Evolutionary conservation across 768 basidiomycete genomes (phyloP), one percentile per base, ranked within the genome.

Genomic region (Suillus ampliporus): DNA sequence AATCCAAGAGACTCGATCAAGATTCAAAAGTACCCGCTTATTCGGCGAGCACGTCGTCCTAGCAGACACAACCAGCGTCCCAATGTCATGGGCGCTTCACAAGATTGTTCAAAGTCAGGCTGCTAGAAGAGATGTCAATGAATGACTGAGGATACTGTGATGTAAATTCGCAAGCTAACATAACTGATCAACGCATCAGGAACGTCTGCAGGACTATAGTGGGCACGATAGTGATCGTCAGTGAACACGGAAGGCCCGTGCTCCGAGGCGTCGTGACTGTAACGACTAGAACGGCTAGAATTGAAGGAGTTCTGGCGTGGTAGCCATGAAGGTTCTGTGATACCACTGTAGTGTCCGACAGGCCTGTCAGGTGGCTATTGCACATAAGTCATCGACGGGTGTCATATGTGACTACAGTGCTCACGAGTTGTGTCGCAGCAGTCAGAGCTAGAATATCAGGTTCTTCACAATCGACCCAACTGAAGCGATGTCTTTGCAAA

Each of bases 391-490:
- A 56, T 56, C 26, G 37, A 40, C 23, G 54, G 38, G 54, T 40
- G 19, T 40, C 38, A 40, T 13, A 17, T 19, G 23, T 56, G 38
- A 35, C 37, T 56, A 56, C 37, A 23, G 38, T 41, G 37, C 54
- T 56, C 54, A 56, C 54, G 54, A 56, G 54, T 6, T 56, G 54
- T 28, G 54, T 56, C 54, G 54, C 54, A 56, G 54, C 54, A 40
- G 54, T 40, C 54, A 56, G 54, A 40, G 54, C 54, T 26, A 56
- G 54, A 26, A 56, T 11, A 26, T 56, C 54, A 56, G 54, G 54
- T 26, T 56, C 35, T 56, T 56, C 34, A 19, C 54, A 56, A 21
- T 56, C 23, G 3, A 23, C 54, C 54, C 54, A 56, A 40, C 23
- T 56, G 21, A 56, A 56, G 5, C 11, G 38, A 9, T 38, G 38